A percentile compares a stretch with the other conserved stretches of the same genome.
These are phyloP conservation scores for Stachybotrys echinatus DNA, from an alignment of 2,329 filamentous ascomycete genomes.

Conservation along the genomic window DNA sequence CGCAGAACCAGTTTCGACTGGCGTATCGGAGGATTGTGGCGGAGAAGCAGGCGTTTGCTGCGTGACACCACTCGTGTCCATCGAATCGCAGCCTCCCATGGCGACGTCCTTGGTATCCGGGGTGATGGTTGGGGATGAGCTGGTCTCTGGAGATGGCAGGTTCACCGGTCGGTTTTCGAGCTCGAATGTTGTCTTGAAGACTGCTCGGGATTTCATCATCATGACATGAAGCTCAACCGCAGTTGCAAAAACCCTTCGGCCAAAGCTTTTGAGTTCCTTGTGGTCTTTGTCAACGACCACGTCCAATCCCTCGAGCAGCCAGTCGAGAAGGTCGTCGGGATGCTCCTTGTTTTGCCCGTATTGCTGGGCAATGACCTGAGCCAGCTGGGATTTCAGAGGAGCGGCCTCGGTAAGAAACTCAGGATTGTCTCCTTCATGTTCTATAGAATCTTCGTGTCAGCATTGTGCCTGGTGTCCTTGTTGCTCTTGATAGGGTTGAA, in stretches of 20 bases:
- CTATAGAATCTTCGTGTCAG: background rate
- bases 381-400: background rate
- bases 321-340: background rate
- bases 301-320: background rate
- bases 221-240: background rate
- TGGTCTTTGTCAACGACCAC: background rate
- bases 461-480: too few relatives aligned
- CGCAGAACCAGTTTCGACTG: too few relatives aligned
- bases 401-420: background rate
- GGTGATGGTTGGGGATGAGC: background rate
- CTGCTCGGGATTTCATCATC: background rate
- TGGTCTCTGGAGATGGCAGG: background rate
- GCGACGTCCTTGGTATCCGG: background rate
- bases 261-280: background rate
- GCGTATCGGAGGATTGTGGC: too few relatives aligned
- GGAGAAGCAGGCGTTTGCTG: too few relatives aligned
- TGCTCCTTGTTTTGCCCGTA: background rate
- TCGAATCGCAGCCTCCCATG: background rate
- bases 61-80: background rate
- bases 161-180: too few relatives aligned
- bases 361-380: background rate
- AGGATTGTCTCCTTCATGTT: background rate
- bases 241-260: background rate
- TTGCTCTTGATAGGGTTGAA: too few relatives aligned
- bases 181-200: too few relatives aligned